Base-by-base conservation (phyloP, 345 rosid species). In the Brassica incana region DNA sequence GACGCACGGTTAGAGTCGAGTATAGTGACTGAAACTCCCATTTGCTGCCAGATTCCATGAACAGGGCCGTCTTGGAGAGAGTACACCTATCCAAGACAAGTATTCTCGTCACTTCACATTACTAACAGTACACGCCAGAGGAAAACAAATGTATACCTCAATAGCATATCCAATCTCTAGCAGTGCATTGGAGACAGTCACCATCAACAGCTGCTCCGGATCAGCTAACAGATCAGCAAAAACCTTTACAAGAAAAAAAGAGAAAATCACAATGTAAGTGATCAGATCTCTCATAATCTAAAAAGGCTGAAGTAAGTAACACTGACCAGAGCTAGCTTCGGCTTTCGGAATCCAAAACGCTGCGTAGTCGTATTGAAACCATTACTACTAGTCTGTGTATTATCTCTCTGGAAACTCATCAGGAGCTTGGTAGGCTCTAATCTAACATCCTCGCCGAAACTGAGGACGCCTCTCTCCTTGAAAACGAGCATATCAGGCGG, bases 291-390 rank as follows among this genome's bases (percentile, higher is more conserved):
- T 16, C 27, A 56, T 71, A 11, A 59, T 23, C 8, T 33, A 30
- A 72, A 15, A 56, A 56, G 27, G 27, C 8, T 2, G 2, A 29
- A 29, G 30, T 6, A 54, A 52, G 8, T 7, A 50, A 87, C 97
- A 87, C 97, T 74, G 54, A 93, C 99, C 97, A 93, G 77, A 14
- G 98, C 99, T 35, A 95, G 90, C 87, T 85, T 92, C 1, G 98
- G 98, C 77, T 88, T 90, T 74, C 91, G 83, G 77, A 84, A 80
- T 3, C 87, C 90, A 66, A 89, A 90, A 67, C 92, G 92, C 29
- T 75, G 87, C 18, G 66, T 78, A 68, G 90, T 88, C 72, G 85
- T 48, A 81, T 90, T 87, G 29, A 75, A 61, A 71, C 23, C 87
- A 50, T n/a, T 84, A 50, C 74, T 54, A 38, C 32, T 59, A 59